Conservation (phyloP, 2,329 filamentous ascomycete species). For the Cladosporium sp. region DNA sequence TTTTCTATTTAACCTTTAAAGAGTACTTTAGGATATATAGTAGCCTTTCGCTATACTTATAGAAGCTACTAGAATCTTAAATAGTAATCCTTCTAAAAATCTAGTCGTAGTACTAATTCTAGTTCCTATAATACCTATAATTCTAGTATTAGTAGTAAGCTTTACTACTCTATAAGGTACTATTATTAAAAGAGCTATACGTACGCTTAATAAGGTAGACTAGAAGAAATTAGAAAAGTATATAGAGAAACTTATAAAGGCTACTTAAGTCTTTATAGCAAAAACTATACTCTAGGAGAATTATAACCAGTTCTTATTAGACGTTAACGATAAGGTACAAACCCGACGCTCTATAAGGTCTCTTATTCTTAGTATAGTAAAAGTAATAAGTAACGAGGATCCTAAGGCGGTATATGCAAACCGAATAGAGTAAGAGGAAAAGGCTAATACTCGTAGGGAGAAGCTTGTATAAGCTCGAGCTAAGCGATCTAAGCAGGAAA, state of each 20-base stretch:
- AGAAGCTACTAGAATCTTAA: too few species aligned
- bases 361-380: slow-evolving; percentile 27
- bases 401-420: slow-evolving; percentile 25
- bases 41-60: too few species aligned
- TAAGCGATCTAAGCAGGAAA: too few species aligned
- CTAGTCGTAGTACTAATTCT: too few species aligned
- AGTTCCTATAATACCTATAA: slow-evolving; percentile 34
- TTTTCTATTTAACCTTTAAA: too few species aligned
- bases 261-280: background rate
- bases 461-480: too few species aligned
- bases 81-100: too few species aligned
- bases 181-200: slow-evolving; percentile 28
- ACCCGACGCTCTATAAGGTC: slow-evolving; percentile 28
- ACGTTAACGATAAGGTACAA: slow-evolving; percentile 32
- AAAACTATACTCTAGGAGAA: background rate
- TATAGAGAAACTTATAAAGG: slow-evolving; percentile 28
- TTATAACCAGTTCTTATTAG: slow-evolving; percentile 24
- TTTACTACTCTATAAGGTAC: slow-evolving; percentile 25
- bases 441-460: background rate
- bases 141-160: slow-evolving; percentile 29
- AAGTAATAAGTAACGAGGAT: slow-evolving; percentile 30
- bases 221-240: slow-evolving; percentile 28
- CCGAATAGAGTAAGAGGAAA: slow-evolving; percentile 27
- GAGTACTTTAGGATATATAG: too few species aligned
- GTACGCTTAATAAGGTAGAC: slow-evolving; percentile 28